Base-by-base conservation (phyloP, 768 basidiomycete genomes). In the Hericium rajendrae region DNA sequence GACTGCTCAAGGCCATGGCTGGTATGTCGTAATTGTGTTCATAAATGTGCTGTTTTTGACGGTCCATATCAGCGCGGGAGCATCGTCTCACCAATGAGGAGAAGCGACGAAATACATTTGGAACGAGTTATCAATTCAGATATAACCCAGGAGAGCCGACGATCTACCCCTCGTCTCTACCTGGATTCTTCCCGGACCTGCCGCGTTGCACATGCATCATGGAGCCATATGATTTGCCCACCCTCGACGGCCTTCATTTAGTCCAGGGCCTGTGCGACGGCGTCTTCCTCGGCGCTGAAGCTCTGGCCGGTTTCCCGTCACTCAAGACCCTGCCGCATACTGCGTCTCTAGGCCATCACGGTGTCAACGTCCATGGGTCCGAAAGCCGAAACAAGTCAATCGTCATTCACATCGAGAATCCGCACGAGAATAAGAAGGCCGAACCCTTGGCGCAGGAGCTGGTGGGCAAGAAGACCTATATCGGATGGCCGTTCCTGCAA, bases 241-340 rank as follows among this genome's bases (percentile, higher is more conserved):
- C 86, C 0, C 76, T 98, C 38, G 79, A 82, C 61, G 94, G 92
- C 2, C 78, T 97, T 15, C 86, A 92, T 63, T 80, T 97, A 43
- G 78, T 94, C 39, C 80, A 87, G 43, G 95, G 95, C 4, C 80
- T 98, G 0, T 82, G 89, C 59, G 86, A 94, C 26, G 94, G 95
- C 16, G 94, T 93, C 10, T 81, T 83, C 56, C 83, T 94, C 10
- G 95, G 95, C 52, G 79, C 81, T 5, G 78, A 85, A 38, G 91
- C 94, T 6, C 77, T 98, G 6, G 93, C 97, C 0, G 97, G 97
- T 10, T 99, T 99, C 80, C 95, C 97, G 0, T 95, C 97, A 1
- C 78, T 98, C 32, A 81, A 94, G 59, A 97, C 94, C 0, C 77
- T 98, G 8, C 90, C 89, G 0, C 80, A 92, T 66, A 82, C 80